Base-by-base conservation (phyloP, 2,329 filamentous ascomycete genomes). In the Nemania abortiva region DNA sequence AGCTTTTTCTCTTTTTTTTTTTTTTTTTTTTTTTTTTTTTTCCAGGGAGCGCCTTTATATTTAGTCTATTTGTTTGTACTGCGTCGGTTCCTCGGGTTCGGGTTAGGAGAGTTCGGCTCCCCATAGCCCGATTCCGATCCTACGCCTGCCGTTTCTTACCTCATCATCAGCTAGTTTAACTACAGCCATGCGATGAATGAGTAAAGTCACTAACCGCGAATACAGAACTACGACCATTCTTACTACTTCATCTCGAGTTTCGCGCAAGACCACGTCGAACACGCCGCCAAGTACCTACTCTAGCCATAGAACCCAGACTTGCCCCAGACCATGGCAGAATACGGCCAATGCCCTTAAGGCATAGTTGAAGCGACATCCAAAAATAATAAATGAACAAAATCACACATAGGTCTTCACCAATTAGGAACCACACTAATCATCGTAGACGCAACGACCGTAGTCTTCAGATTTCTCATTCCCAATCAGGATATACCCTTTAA, bases 191-290 rank as follows among this genome's bases (percentile, higher is more conserved):
- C 31, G 18, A 22, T 15, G n/a, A 29, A 24, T n/a, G n/a, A n/a
- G n/a, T n/a, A n/a, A n/a, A n/a, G 11, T n/a, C 6, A 45, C 37
- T 56, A 22, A 53, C 59, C 15, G 10, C 18, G 13, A 11, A 10
- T 42, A 13, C 78, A 92, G 83, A 94, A 90, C 70, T 98, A 99
- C 79, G 96, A 99, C 81, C 96, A 99, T 83, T 97, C 94, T 71
- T 99, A 99, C 84, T 99, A 90, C 83, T 98, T 97, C 82, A 97
- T 99, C 85, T 91, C 95, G 42, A 90, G 90, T 18, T 99, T 99
- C 80, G 89, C 91, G 52, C 91, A 93, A 77, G 95, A 98, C 75
- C 96, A 99, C 82, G 88, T 98, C 74, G 91, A 93, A 76, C 94
- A 97, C 83, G 94, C 94, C 69, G 95, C 95, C 73, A 97, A 96